These are phyloP conservation scores for Mycena galericulata DNA, from an alignment of 768 basidiomycete species.

Conservation along the genomic window DNA sequence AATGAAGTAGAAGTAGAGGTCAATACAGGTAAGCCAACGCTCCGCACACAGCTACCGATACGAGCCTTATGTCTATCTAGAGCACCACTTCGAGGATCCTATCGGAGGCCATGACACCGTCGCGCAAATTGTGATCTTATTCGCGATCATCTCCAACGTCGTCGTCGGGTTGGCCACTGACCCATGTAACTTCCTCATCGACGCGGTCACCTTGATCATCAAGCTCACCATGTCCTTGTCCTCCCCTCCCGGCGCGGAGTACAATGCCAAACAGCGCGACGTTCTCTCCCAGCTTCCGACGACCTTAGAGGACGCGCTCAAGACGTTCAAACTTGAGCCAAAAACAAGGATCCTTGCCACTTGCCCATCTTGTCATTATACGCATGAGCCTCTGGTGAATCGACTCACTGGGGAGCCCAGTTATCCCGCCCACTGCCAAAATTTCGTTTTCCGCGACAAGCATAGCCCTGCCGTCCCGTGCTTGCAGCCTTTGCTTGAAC, in stretches of 20 bases:
- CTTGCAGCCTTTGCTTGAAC: constrained; percentile 22
- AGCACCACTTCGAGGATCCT: constrained; percentile 33
- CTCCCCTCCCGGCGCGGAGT: constrained; percentile 18
- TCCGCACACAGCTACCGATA: background rate
- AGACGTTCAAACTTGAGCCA: constrained; percentile 29
- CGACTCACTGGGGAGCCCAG: constrained; percentile 24
- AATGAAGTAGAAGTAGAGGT: constrained; percentile 11
- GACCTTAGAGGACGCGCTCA: constrained; percentile 27
- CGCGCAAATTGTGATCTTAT: constrained; percentile 23
- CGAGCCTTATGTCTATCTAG: constrained; percentile 18
- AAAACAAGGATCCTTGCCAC: constrained; percentile 29
- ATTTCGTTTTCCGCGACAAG: constrained; percentile 29
- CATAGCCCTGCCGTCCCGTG: constrained; percentile 18
- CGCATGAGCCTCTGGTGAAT: constrained; percentile 28
- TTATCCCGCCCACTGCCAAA: constrained; percentile 29
- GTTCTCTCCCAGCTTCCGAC: constrained; percentile 28
- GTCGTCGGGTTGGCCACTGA: constrained; percentile 26
- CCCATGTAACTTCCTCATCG: constrained; percentile 33
- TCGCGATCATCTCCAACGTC: constrained; percentile 26
- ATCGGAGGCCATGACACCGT: constrained; percentile 22
- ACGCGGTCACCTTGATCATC: constrained; percentile 29
- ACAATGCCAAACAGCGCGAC: constrained; percentile 23
- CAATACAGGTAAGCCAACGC: constrained; percentile 25
- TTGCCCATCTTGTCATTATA: constrained; percentile 28
- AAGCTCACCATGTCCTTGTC: constrained; percentile 27